Conservation (phyloP, 441 rosid species). For the Gossypium laxum region DNA sequence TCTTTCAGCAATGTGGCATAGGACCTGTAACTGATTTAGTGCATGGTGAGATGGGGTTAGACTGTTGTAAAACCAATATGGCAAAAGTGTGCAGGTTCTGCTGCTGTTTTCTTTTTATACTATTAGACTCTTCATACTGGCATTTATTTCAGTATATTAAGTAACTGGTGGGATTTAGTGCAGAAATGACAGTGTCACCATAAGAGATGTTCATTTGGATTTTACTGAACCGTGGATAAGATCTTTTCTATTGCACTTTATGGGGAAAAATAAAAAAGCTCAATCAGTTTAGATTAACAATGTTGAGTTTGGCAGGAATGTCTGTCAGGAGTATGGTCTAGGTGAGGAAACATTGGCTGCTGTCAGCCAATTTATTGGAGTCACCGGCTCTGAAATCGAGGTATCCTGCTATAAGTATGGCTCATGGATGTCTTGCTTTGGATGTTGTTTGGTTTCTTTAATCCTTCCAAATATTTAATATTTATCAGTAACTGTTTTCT, state of each 20-base stretch:
- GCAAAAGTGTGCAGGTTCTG: background rate
- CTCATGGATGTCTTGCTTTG: background rate
- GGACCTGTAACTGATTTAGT: background rate
- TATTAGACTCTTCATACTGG: background rate
- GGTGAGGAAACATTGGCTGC: slow-evolving; percentile 39
- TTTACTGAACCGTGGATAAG: background rate
- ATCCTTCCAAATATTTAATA: slow-evolving; percentile 8
- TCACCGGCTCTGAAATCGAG: slow-evolving; percentile 42
- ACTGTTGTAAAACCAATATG: background rate
- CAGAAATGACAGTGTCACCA: background rate
- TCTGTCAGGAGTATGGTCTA: slow-evolving; percentile 48
- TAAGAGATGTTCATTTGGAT: background rate
- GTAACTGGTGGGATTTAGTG: background rate
- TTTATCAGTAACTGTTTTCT: slow-evolving; percentile 14
- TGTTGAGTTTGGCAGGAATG: slow-evolving; percentile 41
- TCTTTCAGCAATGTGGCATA: background rate
- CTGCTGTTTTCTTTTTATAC: background rate
- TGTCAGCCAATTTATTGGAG: slow-evolving; percentile 49
- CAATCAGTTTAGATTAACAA: background rate
- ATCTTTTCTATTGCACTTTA: background rate
- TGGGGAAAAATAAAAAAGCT: background rate
- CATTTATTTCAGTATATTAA: background rate
- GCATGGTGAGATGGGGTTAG: background rate
- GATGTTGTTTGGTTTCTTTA: background rate
- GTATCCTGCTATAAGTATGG: slow-evolving; percentile 24